A percentile compares a stretch with the other conserved stretches of the same genome.
Evolutionary conservation across 331 rosid species (phyloP).

Genomic region (Prunus yedoensis): DNA sequence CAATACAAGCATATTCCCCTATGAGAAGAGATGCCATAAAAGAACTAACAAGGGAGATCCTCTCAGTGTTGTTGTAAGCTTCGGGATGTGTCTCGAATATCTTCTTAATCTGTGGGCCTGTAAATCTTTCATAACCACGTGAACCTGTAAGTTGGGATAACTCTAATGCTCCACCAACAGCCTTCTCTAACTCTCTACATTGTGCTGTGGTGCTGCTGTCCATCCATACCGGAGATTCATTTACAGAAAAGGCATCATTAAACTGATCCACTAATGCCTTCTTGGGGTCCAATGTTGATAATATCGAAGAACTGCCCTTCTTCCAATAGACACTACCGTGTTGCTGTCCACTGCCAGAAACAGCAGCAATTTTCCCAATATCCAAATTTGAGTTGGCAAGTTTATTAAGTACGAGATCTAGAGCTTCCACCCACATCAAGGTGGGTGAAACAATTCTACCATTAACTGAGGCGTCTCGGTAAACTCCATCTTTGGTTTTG

Average conservation of each 20-base stretch:
- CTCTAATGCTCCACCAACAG: constrained; percentile 84
- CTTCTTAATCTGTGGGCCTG: constrained; percentile 94
- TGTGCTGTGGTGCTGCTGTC: constrained; percentile 83
- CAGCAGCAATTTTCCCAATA: constrained; percentile 63
- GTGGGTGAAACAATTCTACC: constrained; percentile 95
- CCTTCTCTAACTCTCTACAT: constrained; percentile 75
- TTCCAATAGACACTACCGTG: constrained; percentile 99
- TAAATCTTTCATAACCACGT: constrained; percentile 72
- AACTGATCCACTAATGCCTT: constrained; percentile 65
- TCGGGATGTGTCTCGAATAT: constrained; percentile 59
- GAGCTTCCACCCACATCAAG: constrained; percentile 96
- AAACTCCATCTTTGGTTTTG: constrained; percentile 87
- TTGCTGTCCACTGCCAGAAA: constrained; percentile 97
- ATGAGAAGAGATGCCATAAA: constrained; percentile 81
- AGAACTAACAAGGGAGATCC: constrained; percentile 95
- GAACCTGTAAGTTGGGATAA: constrained; percentile 80
- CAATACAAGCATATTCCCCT: constrained; percentile 78
- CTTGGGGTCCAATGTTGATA: constrained; percentile 68
- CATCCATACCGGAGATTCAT: constrained; percentile 95
- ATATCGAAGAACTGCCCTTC: constrained; percentile 57
- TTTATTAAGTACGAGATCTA: constrained; percentile 74
- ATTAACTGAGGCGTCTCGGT: constrained; percentile 60
- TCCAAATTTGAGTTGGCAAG: constrained; percentile 63
- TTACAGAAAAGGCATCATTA: constrained; percentile 54
- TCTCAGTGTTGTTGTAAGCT: constrained; percentile 64